Conservation (phyloP, 805 yeast species). For the Metschnikowia koreensis region DNA sequence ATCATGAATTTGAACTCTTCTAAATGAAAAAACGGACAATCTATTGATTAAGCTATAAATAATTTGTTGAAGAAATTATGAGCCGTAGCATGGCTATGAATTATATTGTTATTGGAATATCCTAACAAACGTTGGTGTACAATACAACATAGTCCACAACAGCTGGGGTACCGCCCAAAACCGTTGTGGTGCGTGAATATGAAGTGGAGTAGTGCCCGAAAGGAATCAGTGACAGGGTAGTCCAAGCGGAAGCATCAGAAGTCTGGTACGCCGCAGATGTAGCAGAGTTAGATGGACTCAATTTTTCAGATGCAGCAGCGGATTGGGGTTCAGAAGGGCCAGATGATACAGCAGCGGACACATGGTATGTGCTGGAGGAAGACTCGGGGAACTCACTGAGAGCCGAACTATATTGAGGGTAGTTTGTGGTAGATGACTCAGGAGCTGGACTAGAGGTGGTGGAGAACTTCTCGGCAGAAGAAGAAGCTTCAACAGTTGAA, state of each 20-base stretch:
- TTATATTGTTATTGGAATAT: neutral
- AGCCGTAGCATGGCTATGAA: neutral
- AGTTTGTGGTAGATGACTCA: neutral
- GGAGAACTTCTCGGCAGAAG: neutral
- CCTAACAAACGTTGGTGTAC: constrained; percentile 22
- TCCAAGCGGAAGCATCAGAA: neutral
- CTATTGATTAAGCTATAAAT: no score
- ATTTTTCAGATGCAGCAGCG: neutral
- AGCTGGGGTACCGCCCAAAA: constrained; percentile 22
- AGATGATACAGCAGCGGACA: neutral
- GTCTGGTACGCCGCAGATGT: neutral
- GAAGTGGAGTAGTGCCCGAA: constrained; percentile 21
- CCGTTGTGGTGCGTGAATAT: constrained; percentile 23
- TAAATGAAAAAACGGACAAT: no score
- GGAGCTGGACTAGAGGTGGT: neutral
- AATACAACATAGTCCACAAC: constrained; percentile 25
- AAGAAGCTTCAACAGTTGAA: neutral
- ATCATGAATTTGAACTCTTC: no score
- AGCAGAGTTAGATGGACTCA: neutral
- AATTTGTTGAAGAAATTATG: neutral
- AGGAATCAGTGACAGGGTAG: constrained; percentile 10
- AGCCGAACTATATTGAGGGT: no score
- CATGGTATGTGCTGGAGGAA: neutral
- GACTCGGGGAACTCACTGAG: neutral
- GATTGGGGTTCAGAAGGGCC: neutral